Evolutionary conservation across 208 protist species (phyloP).

Genomic region (Acanthamoeba lenticulata): DNA sequence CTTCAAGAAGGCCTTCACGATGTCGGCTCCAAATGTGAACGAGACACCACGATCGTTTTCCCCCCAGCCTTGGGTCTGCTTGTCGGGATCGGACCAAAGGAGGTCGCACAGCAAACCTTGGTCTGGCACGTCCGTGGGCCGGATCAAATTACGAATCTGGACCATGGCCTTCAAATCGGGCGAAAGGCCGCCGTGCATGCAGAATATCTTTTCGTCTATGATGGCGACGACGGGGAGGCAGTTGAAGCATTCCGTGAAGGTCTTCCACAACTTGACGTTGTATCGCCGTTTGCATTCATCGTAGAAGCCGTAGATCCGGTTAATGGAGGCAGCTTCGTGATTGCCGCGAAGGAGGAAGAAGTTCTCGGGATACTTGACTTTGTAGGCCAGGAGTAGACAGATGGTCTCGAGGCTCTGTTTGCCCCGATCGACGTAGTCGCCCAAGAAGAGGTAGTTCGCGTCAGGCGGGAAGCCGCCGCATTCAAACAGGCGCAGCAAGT

Average conservation of each 20-base stretch:
- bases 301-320: slow-evolving; percentile 98
- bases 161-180: slow-evolving; percentile 96
- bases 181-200: slow-evolving; percentile 80
- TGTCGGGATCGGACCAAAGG: slow-evolving; percentile 98
- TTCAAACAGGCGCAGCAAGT: slow-evolving; percentile 99
- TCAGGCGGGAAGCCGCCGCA: slow-evolving; percentile 95
- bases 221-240: slow-evolving; percentile 96
- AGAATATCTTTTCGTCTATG: slow-evolving; percentile 96
- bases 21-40: slow-evolving; percentile 87
- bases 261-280: slow-evolving; percentile 95
- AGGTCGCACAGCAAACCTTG: slow-evolving; percentile 98
- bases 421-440: slow-evolving; percentile 86
- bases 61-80: slow-evolving; percentile 95
- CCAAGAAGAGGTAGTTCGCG: slow-evolving; percentile 98
- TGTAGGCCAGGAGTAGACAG: slow-evolving; percentile 68
- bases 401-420: slow-evolving; percentile 79
- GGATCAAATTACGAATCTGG: slow-evolving; percentile 95
- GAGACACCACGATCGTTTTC: slow-evolving; percentile 93
- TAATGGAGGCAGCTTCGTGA: slow-evolving; percentile 97
- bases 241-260: slow-evolving; percentile 98
- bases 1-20: slow-evolving; percentile 87
- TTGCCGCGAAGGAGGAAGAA: slow-evolving; percentile 93
- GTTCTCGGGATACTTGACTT: background rate
- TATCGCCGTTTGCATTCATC: slow-evolving; percentile 98
- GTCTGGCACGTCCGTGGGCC: slow-evolving; percentile 99